Base-by-base conservation (phyloP, 2,329 filamentous ascomycete genomes). In the Zasmidium angulare region DNA sequence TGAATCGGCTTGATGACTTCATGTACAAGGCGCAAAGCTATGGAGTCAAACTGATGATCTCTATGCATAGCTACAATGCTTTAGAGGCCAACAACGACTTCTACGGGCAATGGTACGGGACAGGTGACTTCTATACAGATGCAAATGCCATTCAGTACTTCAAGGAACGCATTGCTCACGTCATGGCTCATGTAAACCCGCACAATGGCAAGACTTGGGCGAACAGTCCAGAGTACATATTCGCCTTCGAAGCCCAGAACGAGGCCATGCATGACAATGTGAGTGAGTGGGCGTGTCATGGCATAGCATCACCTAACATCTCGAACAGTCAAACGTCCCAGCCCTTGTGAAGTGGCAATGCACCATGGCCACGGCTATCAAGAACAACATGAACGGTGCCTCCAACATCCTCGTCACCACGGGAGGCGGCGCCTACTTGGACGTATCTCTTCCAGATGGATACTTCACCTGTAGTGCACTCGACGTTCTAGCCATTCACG, bases 401-500 rank as follows among this genome's bases (percentile, higher is more conserved):
- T 56, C 50, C 53, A 53, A 60, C 48, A 56, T 60, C 29, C 60
- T 64, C 20, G 55, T 60, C 57, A 56, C 56, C 23, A 64, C 62
- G n/a, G 62, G 62, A 55, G 62, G 62, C 20, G 54, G 54, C 24
- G 53, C 55, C 52, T 64, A 56, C 51, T 29, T 62, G 24, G 60
- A 50, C 19, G 50, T 40, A 24, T 60, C 57, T 10, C 23, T 59
- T 2, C 56, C 52, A 23, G 54, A 48, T 40, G 62, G 19, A 29
- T 61, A 63, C 60, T 56, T 60, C 51, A 26, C 53, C n/a, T 64
- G 64, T 29, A 65, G 65, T 1, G 68, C 68, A 10, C 63, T 66
- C 46, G 59, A 64, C 57, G 69, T 71, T 4, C 63, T 54, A 1
- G 64, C 60, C 4, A 69, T 70, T 56, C 70, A 72, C 53, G 69